phyloP scores from a whole-genome alignment of 129 eudicot species.

The Kitagawia praeruptora region DNA sequence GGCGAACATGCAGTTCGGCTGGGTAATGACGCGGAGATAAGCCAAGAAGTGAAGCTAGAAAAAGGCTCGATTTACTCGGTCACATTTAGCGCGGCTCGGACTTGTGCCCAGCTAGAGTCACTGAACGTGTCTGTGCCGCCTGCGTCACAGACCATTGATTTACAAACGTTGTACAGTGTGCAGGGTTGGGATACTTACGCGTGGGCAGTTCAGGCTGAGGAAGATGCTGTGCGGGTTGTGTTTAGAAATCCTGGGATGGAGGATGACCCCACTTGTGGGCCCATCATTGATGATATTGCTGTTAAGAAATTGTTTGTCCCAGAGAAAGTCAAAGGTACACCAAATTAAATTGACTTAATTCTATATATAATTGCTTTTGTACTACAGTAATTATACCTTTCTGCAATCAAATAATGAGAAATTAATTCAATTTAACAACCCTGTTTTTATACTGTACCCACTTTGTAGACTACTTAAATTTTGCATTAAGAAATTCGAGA shows the following conservation, averaged over 20 bases:
- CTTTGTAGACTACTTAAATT: no score
- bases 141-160: slow-evolving; percentile 75
- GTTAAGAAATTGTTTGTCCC: slow-evolving; percentile 87
- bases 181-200: slow-evolving; percentile 98
- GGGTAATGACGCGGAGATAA: slow-evolving; percentile 88
- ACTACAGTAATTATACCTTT: no score
- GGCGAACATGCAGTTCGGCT: slow-evolving; percentile 83
- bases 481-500: background rate
- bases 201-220: slow-evolving; percentile 79
- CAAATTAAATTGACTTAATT: no score
- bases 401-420: background rate
- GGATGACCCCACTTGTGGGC: slow-evolving; percentile 97
- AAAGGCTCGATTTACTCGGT: slow-evolving; percentile 72
- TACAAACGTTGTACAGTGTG: slow-evolving; percentile 82
- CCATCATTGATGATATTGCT: slow-evolving; percentile 87
- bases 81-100: slow-evolving; percentile 93
- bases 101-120: slow-evolving; percentile 97
- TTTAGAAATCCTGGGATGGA: slow-evolving; percentile 90
- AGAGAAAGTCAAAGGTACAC: slow-evolving; percentile 54
- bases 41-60: slow-evolving; percentile 62
- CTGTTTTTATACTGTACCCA: background rate
- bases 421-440: background rate
- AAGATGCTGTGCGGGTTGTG: slow-evolving; percentile 43
- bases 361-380: no score
- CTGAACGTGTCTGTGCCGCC: slow-evolving; percentile 83